Percentiles rank a stretch among this genome's conserved stretches.
Evolutionary conservation across 169 alveolate species (phyloP).

Genomic region (Eimeria maxima): DNA sequence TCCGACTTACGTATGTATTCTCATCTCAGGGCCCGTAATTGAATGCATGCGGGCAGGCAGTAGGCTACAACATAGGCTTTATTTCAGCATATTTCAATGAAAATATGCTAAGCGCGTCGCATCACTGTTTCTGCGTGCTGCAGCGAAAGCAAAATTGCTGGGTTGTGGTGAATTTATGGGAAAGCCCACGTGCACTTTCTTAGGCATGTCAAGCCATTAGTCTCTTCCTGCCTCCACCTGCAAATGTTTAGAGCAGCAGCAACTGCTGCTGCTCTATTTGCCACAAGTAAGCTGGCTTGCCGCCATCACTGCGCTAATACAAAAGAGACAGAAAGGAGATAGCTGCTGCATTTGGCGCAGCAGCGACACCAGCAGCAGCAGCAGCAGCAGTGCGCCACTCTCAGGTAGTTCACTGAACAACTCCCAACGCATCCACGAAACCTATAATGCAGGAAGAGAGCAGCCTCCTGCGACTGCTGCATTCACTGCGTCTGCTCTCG

Average conservation of each 20-base stretch:
- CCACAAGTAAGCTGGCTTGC: not conserved
- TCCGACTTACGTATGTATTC: no score
- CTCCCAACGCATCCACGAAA: not conserved
- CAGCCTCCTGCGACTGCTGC: not conserved
- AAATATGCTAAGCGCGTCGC: no score
- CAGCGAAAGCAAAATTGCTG: not conserved
- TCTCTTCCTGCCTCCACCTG: not conserved
- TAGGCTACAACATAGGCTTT: no score
- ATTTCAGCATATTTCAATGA: no score
- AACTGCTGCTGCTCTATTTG: not conserved
- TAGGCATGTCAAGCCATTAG: not conserved
- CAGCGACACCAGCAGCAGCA: constrained; percentile 7
- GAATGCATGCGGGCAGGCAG: no score
- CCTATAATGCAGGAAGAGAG: not conserved
- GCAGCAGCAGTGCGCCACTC: not conserved
- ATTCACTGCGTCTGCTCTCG: not conserved
- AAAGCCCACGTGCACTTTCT: not conserved
- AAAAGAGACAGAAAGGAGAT: not conserved
- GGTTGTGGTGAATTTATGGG: not conserved
- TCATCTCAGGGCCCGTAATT: no score
- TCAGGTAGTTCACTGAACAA: not conserved
- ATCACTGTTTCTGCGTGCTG: no score
- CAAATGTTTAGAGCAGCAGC: not conserved
- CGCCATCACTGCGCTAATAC: not conserved
- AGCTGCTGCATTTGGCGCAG: constrained; percentile 8